Evolutionary conservation across 106 monocot species (phyloP).

Genomic region (Narthecium ossifragum): DNA sequence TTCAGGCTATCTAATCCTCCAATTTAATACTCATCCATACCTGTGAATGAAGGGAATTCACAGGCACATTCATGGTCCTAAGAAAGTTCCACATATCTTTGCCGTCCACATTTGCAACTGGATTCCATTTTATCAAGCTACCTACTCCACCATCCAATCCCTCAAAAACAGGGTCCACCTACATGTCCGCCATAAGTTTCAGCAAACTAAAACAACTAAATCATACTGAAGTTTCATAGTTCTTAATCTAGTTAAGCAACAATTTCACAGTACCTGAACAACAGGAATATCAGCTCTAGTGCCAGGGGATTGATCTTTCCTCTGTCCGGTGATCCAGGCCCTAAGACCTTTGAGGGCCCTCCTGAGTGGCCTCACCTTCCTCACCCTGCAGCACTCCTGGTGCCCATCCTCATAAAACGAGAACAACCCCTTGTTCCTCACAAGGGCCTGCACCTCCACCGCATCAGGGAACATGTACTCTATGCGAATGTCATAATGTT

Average conservation of each 20-base stretch:
- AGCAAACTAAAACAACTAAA: background rate
- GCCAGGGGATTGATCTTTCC: conserved; percentile 93
- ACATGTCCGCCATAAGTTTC: background rate
- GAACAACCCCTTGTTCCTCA: conserved; percentile 86
- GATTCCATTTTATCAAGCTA: conserved; percentile 95
- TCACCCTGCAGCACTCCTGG: conserved; percentile 89
- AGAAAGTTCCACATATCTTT: conserved; percentile 86
- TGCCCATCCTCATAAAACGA: conserved; percentile 98
- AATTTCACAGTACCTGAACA: conserved; percentile 51
- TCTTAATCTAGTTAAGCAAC: background rate
- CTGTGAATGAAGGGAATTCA: conserved; percentile 73
- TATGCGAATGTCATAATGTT: conserved; percentile 79
- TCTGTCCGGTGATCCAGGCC: conserved; percentile 96
- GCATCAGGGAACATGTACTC: conserved; percentile 96
- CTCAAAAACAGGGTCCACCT: conserved; percentile 91
- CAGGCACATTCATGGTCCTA: conserved; percentile 82
- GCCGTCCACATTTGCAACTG: conserved; percentile 75
- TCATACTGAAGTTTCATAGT: too few relatives aligned
- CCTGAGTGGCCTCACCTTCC: conserved; percentile 81
- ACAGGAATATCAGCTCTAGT: conserved; percentile 76
- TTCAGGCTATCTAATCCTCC: background rate
- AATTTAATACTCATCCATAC: conserved; percentile 13
- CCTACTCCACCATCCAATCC: conserved; percentile 78
- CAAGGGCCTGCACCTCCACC: conserved; percentile 77
- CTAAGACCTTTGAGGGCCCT: conserved; percentile 76